Evolutionary conservation across 306 rosid genomes (phyloP), one percentile per base, ranked within the genome.

Genomic region (Elaeagnus macrophylla): DNA sequence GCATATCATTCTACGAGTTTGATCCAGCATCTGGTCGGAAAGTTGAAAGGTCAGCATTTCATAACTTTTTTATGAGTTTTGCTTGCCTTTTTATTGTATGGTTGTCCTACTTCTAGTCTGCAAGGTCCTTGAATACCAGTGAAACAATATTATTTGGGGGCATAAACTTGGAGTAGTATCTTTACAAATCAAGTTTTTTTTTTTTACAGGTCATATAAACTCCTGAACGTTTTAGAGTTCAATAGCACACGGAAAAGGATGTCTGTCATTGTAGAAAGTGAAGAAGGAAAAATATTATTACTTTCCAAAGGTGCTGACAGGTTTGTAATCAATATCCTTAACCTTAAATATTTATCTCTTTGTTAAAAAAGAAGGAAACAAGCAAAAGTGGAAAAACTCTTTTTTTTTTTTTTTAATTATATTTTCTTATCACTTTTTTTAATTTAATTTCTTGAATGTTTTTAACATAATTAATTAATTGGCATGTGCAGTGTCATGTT

Each of bases 301-400:
- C 77, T 93, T 50, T 84, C 83, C 69, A 93, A 25, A 79, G 99
- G 99, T 43, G 99, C 99, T 53, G 99, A 93, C 76, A 87, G 88
- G 99, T 87, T 53, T 40, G 83, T 79, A 60, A 55, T 69, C 44
- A 62, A 25, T 25, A 44, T 35, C 65, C 52, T 50, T 25, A 25
- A 25, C 32, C 32, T 25, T 25, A 5, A 2, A 25, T 25, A 25
- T 25, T 1, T 25, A 25, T 25, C 32, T n/a, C n/a, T 25, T 25
- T 5, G 4, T 25, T 25, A 25, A 25, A 25, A 25, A 5, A 25
- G n/a, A 25, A 25, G 32, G 32, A 25, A 25, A 25, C 4, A 25
- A 25, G 32, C 32, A 25, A 25, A 25, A 25, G 32, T 3, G 2
- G 32, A 25, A 25, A 25, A 25, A 0, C 5, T 25, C 4, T 25